phyloP scores from a whole-genome alignment of 768 basidiomycete genomes.

The Pulveroboletus sp. region DNA sequence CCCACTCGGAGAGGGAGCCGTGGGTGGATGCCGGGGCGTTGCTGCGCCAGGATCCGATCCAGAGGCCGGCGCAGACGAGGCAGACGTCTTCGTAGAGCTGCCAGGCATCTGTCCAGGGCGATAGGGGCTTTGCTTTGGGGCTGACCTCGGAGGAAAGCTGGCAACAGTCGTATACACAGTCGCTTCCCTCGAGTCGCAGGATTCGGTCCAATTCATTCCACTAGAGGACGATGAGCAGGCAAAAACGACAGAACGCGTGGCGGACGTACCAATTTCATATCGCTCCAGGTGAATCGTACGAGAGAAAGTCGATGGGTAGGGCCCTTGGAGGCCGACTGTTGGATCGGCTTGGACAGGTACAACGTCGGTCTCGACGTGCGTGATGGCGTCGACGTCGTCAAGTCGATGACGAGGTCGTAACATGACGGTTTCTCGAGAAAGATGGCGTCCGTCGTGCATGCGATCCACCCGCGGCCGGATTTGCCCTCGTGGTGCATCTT shows the following conservation, averaged over 20 bases:
- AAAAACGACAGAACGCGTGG: not conserved
- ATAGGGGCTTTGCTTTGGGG: slow-evolving; percentile 38
- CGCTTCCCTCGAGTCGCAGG: slow-evolving; percentile 48
- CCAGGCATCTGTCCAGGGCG: slow-evolving; percentile 74
- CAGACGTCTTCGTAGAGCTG: slow-evolving; percentile 84
- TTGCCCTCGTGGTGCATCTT: slow-evolving; percentile 54
- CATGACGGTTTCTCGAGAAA: slow-evolving; percentile 77
- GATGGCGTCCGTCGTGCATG: slow-evolving; percentile 84
- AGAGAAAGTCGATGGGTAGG: slow-evolving; percentile 57
- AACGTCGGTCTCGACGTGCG: slow-evolving; percentile 65
- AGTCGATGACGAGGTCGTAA: slow-evolving; percentile 80
- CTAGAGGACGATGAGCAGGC: slow-evolving; percentile 31
- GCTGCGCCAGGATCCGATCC: slow-evolving; percentile 65
- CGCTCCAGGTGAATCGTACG: slow-evolving; percentile 81
- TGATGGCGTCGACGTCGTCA: slow-evolving; percentile 63
- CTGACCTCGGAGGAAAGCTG: slow-evolving; percentile 27
- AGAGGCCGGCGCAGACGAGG: slow-evolving; percentile 77
- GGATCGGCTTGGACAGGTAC: slow-evolving; percentile 53
- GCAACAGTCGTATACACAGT: slow-evolving; percentile 34
- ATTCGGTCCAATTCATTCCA: slow-evolving; percentile 80
- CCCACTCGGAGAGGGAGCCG: slow-evolving; percentile 50
- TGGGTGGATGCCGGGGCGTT: slow-evolving; percentile 48
- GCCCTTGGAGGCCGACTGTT: slow-evolving; percentile 34
- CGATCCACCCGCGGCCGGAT: slow-evolving; percentile 75
- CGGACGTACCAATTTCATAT: slow-evolving; percentile 62